phyloP scores from a whole-genome alignment of 2,329 filamentous ascomycete species.

The Chaetomium olivaceum region DNA sequence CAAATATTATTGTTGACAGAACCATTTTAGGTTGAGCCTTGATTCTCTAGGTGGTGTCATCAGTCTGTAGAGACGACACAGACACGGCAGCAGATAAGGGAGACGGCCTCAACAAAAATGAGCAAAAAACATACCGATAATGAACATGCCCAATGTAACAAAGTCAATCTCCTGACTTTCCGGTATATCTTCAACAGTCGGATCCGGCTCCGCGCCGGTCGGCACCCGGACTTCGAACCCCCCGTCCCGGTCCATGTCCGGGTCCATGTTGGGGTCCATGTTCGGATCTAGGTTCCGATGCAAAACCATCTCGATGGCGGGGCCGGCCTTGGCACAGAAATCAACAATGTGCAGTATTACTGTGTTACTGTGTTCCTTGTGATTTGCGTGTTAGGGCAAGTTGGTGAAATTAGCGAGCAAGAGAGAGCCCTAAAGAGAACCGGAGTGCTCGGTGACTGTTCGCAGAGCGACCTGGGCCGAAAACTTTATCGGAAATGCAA shows the following conservation, averaged over 20 bases:
- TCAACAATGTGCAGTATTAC: neutral
- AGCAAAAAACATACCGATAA: slow-evolving; percentile 57
- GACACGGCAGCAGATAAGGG: neutral
- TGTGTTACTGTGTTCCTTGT: neutral
- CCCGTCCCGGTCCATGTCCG: slow-evolving; percentile 5
- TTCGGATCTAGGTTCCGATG: neutral
- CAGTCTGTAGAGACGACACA: neutral
- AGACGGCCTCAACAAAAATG: neutral
- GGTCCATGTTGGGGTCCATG: neutral
- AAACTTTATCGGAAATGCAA: neutral
- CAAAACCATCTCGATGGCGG: slow-evolving; percentile 9
- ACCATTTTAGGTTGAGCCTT: neutral
- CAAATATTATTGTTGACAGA: neutral
- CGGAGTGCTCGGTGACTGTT: neutral
- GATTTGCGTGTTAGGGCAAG: neutral
- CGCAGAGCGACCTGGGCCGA: neutral
- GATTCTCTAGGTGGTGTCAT: neutral
- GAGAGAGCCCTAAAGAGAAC: neutral
- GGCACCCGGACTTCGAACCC: neutral
- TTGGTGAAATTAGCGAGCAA: neutral
- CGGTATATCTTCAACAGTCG: slow-evolving; percentile 23
- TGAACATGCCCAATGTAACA: slow-evolving; percentile 72
- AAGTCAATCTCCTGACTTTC: slow-evolving; percentile 58
- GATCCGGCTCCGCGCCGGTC: slow-evolving; percentile 8
- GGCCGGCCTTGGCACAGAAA: neutral